Conservation (phyloP, 148 eudicot genomes). For the Selenicereus undatus region DNA sequence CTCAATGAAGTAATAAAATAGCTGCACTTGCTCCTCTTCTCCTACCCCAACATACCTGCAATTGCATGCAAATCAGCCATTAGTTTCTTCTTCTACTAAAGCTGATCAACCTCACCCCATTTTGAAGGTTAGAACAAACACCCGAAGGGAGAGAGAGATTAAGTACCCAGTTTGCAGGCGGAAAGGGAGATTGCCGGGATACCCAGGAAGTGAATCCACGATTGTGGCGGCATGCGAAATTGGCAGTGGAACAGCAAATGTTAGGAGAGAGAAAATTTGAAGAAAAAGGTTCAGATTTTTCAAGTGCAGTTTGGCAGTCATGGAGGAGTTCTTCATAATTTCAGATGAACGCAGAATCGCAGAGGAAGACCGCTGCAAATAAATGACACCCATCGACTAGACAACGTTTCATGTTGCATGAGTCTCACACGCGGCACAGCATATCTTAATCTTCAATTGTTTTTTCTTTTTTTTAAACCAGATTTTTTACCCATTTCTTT, state of each 20-base stretch:
- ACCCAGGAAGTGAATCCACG: slow-evolving; percentile 24
- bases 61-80: not conserved
- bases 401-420: too few species aligned
- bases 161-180: slow-evolving; percentile 21
- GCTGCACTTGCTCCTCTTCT: slow-evolving; percentile 19
- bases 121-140: too few species aligned
- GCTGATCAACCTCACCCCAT: too few species aligned
- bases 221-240: not conserved
- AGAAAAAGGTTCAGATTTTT: not conserved
- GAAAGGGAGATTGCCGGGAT: slow-evolving; percentile 28
- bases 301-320: not conserved
- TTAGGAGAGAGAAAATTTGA: not conserved
- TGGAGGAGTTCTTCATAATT: not conserved
- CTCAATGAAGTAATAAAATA: slow-evolving; percentile 28
- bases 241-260: not conserved
- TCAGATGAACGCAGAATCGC: too few species aligned
- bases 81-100: too few species aligned
- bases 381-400: too few species aligned
- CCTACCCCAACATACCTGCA: slow-evolving; percentile 28
- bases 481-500: too few species aligned
- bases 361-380: too few species aligned
- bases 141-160: not conserved
- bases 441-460: too few species aligned
- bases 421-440: too few species aligned
- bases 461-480: too few species aligned